Conservation (phyloP, 306 rosid species). For the Macrotyloma uniflorum region DNA sequence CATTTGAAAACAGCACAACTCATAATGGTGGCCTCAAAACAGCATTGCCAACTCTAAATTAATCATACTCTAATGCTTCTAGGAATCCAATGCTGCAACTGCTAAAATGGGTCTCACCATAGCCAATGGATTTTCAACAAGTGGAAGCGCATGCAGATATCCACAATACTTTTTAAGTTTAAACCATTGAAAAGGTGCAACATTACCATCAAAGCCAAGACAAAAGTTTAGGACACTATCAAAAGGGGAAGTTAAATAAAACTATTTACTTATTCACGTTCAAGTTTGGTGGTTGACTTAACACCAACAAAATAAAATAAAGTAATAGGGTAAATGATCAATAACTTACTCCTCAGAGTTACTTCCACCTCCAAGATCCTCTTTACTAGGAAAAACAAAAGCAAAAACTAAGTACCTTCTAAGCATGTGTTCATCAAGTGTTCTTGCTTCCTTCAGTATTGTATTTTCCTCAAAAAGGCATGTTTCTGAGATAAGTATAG, state of each 20-base stretch:
- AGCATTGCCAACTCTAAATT: slow-evolving; percentile 20
- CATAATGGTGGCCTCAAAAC: slow-evolving; percentile 35
- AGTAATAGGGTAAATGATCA: not conserved
- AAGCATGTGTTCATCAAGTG: not conserved
- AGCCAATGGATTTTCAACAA: slow-evolving; percentile 41
- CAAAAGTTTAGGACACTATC: slow-evolving; percentile 35
- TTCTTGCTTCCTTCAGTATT: not conserved
- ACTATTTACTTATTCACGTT: slow-evolving; percentile 6
- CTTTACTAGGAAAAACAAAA: not conserved
- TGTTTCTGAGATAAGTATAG: slow-evolving; percentile 16
- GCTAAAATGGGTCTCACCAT: slow-evolving; percentile 3
- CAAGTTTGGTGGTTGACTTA: slow-evolving; percentile 35
- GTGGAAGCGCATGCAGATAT: slow-evolving; percentile 38
- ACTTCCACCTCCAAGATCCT: not conserved
- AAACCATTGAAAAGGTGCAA: slow-evolving; percentile 33
- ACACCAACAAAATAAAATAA: not conserved
- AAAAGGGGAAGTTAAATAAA: not conserved
- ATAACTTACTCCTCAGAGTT: not conserved
- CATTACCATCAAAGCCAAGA: slow-evolving; percentile 44
- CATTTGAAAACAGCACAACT: slow-evolving; percentile 38
- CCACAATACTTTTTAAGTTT: slow-evolving; percentile 16
- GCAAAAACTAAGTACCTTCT: slow-evolving; percentile 2
- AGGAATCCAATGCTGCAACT: slow-evolving; percentile 57
- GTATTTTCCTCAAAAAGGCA: slow-evolving; percentile 1
- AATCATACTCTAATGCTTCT: slow-evolving; percentile 38